phyloP scores from a whole-genome alignment of 2,329 filamentous ascomycete species.

The Bisporella sp. region DNA sequence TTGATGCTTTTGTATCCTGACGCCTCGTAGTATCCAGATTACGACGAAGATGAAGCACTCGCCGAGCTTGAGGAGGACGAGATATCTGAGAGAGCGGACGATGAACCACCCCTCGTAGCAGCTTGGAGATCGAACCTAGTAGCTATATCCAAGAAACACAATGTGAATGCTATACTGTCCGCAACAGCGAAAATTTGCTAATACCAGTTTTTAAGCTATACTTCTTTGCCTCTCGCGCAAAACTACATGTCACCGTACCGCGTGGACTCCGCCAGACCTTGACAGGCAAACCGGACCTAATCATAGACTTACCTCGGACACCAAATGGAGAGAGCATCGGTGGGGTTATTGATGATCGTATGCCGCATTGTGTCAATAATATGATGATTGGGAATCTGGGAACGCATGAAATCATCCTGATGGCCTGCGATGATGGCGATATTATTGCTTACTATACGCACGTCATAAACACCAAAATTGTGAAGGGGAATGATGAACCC shows the following conservation, averaged over 20 bases:
- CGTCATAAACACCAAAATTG: slow-evolving; percentile 1
- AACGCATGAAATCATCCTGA: slow-evolving; percentile 58
- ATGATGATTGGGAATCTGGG: slow-evolving; percentile 64
- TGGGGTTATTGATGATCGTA: slow-evolving; percentile 45
- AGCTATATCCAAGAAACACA: slow-evolving; percentile 5
- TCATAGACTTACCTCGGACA: slow-evolving; percentile 37
- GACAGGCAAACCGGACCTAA: slow-evolving; percentile 39
- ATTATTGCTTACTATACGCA: slow-evolving; percentile 61
- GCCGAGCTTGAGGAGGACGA: neutral
- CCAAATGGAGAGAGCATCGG: slow-evolving; percentile 35
- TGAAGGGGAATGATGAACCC: slow-evolving; percentile 19
- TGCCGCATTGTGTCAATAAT: slow-evolving; percentile 61
- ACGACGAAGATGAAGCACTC: neutral
- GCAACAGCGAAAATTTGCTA: neutral
- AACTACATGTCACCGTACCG: slow-evolving; percentile 50
- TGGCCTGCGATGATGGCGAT: slow-evolving; percentile 69
- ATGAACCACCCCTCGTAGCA: neutral
- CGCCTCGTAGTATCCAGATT: neutral
- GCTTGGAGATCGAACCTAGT: slow-evolving; percentile 5
- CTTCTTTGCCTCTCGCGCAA: slow-evolving; percentile 50
- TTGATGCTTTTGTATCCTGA: neutral
- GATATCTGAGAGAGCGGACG: too few relatives aligned
- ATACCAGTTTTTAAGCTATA: slow-evolving; percentile 40
- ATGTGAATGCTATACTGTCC: neutral
- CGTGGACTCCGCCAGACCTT: slow-evolving; percentile 42